A percentile compares a stretch with the other conserved stretches of the same genome.
Conservation (phyloP, 306 rosid species). For the Prosopis cineraria region DNA sequence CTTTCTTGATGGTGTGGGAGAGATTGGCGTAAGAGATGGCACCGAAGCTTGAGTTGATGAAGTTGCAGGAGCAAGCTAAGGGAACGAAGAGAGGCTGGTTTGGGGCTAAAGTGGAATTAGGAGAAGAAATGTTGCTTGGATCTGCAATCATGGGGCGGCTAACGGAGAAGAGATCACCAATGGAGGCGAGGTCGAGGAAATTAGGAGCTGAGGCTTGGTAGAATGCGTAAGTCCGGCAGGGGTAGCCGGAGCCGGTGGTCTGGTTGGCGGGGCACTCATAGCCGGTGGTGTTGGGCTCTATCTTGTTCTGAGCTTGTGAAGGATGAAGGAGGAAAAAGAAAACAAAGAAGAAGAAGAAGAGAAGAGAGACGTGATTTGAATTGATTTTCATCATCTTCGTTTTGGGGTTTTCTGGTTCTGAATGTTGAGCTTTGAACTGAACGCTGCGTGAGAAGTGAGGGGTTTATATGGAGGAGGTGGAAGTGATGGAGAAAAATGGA, state of each 20-base stretch:
- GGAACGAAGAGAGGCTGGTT: constrained; percentile 73
- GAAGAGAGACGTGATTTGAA: not conserved
- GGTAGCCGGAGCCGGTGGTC: constrained; percentile 24
- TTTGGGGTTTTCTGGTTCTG: not conserved
- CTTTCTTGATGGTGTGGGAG: constrained; percentile 49
- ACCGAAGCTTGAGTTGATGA: constrained; percentile 44
- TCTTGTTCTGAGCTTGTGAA: constrained; percentile 31
- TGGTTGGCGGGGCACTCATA: constrained; percentile 51
- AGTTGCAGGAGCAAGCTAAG: constrained; percentile 68
- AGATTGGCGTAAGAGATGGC: constrained; percentile 74
- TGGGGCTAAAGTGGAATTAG: constrained; percentile 47
- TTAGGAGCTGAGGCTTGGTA: constrained; percentile 63
- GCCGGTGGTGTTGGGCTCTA: constrained; percentile 50
- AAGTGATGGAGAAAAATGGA: not conserved
- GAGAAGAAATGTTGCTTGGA: constrained; percentile 68
- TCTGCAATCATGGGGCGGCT: constrained; percentile 66
- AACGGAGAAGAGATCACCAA: constrained; percentile 75
- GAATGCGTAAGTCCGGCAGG: constrained; percentile 70
- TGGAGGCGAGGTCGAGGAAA: constrained; percentile 71
- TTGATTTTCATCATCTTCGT: too few species aligned
- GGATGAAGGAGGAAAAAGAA: constrained; percentile 15
- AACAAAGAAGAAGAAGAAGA: constrained; percentile 18
- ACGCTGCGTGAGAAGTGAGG: not conserved
- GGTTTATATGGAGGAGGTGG: not conserved
- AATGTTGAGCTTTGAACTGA: not conserved